Evolutionary conservation across 176 grass and related monocot species (phyloP), one percentile per base, ranked within the genome.

Genomic region (Musa troglodytarum): DNA sequence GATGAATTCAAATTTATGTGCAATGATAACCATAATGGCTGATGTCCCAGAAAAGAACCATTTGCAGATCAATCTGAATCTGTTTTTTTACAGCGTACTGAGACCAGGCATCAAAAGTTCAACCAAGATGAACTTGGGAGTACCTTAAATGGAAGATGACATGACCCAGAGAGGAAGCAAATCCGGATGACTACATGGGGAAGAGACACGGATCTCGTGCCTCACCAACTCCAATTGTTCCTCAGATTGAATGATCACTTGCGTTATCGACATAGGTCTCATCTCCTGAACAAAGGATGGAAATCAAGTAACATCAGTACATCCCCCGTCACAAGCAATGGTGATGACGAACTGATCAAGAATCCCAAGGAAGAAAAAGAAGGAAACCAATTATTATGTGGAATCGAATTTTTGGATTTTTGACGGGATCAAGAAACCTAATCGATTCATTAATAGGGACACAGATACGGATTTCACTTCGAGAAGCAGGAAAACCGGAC

Each of bases 201-300:
- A 89, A 1, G 94, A 91, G 53, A 93, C 81, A 49, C 78, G 86
- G 73, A 98, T 98, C 86, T 98, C 95, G 77, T 98, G 88, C 72
- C 81, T 86, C 55, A 98, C 95, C 86, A 94, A 86, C 89, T 98
- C 88, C 68, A 94, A 61, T 54, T 98, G 95, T 22, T 89, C 95
- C 87, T 78, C 88, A 67, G 86, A 91, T 83, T 98, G 95, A 81
- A 94, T 94, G 51, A 93, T 80, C 50, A 93, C 88, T 83, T 97
- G 93, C 80, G 93, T 97, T 77, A 97, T 81, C 72, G 94, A 14
- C 90, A 70, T 94, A 98, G 6, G 80, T 91, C 61, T 86, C 95
- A 80, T 98, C 87, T 50, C 79, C 95, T 98, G 78, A 72, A 78
- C 5, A 23, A 65, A 73, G 13, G 11, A 8, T 11, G 53, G 1